Base-by-base conservation (phyloP, 495 filamentous ascomycete species). In the Xylaria sp. region DNA sequence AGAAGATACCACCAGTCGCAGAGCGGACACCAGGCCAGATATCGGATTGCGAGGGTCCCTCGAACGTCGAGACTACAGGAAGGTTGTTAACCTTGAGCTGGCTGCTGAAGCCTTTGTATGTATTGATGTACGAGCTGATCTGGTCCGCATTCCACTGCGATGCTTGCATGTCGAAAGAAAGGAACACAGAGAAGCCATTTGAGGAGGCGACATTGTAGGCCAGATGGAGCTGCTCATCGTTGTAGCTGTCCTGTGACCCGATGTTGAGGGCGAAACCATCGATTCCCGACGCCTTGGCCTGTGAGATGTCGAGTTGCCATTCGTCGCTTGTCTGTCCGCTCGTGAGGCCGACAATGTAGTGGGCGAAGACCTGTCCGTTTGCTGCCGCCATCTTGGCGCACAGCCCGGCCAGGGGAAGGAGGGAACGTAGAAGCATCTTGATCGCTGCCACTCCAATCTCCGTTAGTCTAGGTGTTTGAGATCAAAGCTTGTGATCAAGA, bases 221-320 rank as follows among this genome's bases (percentile, higher is more conserved):
- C 2, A 86, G 75, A 12, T 80, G 71, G 2, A 91, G 76, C 64
- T 88, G 85, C 11, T 70, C 73, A n/a, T 81, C 80, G 15, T 83
- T 88, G 75, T 84, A 87, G 0, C 76, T 74, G 65, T 90, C 87
- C 11, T 74, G 79, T 5, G 85, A 83, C 0, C 84, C 92, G 53
- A 92, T 85, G 69, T 94, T 93, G 40, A 93, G 75, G 0, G 88
- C 91, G 74, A 94, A 94, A 3, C 89, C 92, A 74, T 94, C 91
- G 61, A 94, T 92, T 44, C 88, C 85, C 0, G 87, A 84, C 17
- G 83, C 83, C 71, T 89, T 85, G 11, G 91, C 91, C 12, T 85
- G 78, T 9, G 74, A 76, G 55, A 93, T 90, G 62, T 93, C 90
- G 8, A 79, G 80, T 48, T 82, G 79, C 87, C 89, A 93, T 41